phyloP scores from a whole-genome alignment of 2,329 filamentous ascomycete species.

The Neodidymelliopsis sp. region DNA sequence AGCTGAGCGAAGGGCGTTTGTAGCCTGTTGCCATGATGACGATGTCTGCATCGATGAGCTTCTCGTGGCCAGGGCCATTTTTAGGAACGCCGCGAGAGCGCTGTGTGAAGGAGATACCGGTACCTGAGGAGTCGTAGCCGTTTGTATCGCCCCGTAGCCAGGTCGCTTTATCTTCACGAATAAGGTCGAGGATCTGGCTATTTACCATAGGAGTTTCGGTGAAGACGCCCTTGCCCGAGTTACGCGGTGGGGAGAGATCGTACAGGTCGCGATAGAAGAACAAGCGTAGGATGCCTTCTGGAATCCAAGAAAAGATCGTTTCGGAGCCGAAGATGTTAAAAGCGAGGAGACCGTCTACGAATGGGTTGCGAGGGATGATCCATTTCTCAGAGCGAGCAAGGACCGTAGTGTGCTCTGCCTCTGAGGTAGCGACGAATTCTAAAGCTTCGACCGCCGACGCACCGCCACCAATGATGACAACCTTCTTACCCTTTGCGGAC shows the following conservation, averaged over 20 bases:
- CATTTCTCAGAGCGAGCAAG: slow-evolving; percentile 83
- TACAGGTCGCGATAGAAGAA: slow-evolving; percentile 85
- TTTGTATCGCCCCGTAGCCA: slow-evolving; percentile 86
- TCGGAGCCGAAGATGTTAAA: slow-evolving; percentile 83
- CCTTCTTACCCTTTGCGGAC: slow-evolving; percentile 74
- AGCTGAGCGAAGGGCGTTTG: slow-evolving; percentile 74
- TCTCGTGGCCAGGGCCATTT: slow-evolving; percentile 73
- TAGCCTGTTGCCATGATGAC: slow-evolving; percentile 86
- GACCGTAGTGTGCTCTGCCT: slow-evolving; percentile 73
- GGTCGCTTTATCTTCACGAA: slow-evolving; percentile 73
- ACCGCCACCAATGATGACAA: slow-evolving; percentile 79
- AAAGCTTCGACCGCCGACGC: slow-evolving; percentile 83
- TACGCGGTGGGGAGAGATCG: slow-evolving; percentile 69
- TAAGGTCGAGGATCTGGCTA: slow-evolving; percentile 77
- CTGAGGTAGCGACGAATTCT: slow-evolving; percentile 74
- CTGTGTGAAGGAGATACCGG: slow-evolving; percentile 74
- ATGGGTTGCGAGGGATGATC: slow-evolving; percentile 82
- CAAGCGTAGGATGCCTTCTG: slow-evolving; percentile 75
- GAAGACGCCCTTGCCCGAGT: slow-evolving; percentile 72
- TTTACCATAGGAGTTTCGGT: slow-evolving; percentile 89
- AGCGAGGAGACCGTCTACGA: slow-evolving; percentile 76
- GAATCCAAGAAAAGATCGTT: slow-evolving; percentile 77
- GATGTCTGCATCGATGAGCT: slow-evolving; percentile 74
- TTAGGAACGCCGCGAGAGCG: slow-evolving; percentile 76
- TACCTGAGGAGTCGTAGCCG: slow-evolving; percentile 67